These are phyloP conservation scores for Suillus paluster DNA, from an alignment of 768 basidiomycete species.

Conservation along the genomic window DNA sequence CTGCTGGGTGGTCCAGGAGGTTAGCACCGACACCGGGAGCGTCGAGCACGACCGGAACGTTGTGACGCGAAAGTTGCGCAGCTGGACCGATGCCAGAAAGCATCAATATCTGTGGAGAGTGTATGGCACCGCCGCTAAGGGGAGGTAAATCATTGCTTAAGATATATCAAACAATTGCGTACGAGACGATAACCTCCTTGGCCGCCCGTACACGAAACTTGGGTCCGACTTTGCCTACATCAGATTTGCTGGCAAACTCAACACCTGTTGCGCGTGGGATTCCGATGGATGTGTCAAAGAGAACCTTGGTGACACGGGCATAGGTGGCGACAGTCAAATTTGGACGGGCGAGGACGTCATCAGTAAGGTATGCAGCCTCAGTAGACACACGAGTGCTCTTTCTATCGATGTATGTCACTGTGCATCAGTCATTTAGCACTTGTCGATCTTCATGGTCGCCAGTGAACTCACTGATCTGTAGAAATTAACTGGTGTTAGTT, in stretches of 20 bases:
- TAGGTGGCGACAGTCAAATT: slow-evolving; percentile 23
- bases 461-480: slow-evolving; percentile 2
- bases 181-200: slow-evolving; percentile 50
- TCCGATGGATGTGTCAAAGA: slow-evolving; percentile 10
- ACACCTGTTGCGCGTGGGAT: slow-evolving; percentile 8
- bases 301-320: slow-evolving; percentile 12
- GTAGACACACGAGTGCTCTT: slow-evolving; percentile 23
- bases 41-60: slow-evolving; percentile 59
- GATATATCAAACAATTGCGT: slow-evolving; percentile 31
- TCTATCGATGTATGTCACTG: slow-evolving; percentile 17
- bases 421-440: neutral
- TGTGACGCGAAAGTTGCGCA: slow-evolving; percentile 50
- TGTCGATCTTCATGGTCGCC: neutral
- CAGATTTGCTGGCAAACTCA: slow-evolving; percentile 4
- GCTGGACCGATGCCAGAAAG: slow-evolving; percentile 73
- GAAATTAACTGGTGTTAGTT: neutral
- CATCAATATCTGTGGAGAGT: slow-evolving; percentile 65
- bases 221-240: slow-evolving; percentile 26
- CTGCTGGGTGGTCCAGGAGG: slow-evolving; percentile 50
- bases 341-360: slow-evolving; percentile 20
- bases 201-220: slow-evolving; percentile 47
- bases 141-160: slow-evolving; percentile 37
- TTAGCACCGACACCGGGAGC: slow-evolving; percentile 74
- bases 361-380: slow-evolving; percentile 27
- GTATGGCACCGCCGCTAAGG: slow-evolving; percentile 47